Conservation (phyloP, 1,139 yeast genomes). For the Saccharomycopsis hybrid region DNA sequence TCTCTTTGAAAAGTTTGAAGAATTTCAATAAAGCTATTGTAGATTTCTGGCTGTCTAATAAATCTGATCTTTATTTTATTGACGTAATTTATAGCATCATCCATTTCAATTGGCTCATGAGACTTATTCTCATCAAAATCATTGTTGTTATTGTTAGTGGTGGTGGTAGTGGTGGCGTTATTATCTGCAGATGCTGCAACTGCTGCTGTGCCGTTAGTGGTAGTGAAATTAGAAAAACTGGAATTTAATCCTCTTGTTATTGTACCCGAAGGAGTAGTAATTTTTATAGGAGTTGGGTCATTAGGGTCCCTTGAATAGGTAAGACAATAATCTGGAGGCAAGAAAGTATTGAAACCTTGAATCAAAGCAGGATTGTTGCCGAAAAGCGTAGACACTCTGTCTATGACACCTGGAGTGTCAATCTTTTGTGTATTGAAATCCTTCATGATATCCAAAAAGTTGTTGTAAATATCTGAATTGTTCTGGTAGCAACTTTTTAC, state of each 20-base stretch:
- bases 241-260: conserved; percentile 19
- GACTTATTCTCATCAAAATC: conserved; percentile 18
- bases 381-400: conserved; percentile 83
- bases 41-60: conserved; percentile 90
- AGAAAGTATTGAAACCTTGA: conserved; percentile 94
- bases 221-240: conserved; percentile 20
- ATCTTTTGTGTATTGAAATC: conserved; percentile 94
- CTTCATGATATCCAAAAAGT: conserved; percentile 94
- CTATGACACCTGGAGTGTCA: conserved; percentile 98
- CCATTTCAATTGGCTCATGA: conserved; percentile 84
- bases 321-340: conserved; percentile 94
- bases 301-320: conserved; percentile 87
- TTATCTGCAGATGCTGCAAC: not conserved
- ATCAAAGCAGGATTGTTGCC: conserved; percentile 90
- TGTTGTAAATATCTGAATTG: conserved; percentile 94
- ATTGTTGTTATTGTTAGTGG: too few relatives aligned
- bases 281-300: conserved; percentile 89
- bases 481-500: conserved; percentile 87
- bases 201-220: not conserved
- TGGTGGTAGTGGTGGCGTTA: not conserved
- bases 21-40: conserved; percentile 89
- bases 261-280: conserved; percentile 92
- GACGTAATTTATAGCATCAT: conserved; percentile 93
- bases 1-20: conserved; percentile 95
- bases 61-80: conserved; percentile 92